A percentile compares a stretch with the other conserved stretches of the same genome.
phyloP scores from a whole-genome alignment of 768 basidiomycete genomes.

The Rickenella mellea region DNA sequence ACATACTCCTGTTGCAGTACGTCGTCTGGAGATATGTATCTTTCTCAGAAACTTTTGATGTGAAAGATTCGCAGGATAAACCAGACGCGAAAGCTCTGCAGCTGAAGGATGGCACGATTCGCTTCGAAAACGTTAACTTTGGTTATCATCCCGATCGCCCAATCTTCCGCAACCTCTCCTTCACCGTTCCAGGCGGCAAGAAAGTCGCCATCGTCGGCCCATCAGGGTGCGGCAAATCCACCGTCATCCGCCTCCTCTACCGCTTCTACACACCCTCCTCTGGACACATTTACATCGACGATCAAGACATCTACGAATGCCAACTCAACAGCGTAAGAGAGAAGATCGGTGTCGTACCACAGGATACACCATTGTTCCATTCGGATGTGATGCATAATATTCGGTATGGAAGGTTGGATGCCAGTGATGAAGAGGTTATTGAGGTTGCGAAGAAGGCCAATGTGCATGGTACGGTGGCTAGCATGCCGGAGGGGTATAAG shows the following conservation, averaged over 20 bases:
- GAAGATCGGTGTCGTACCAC: constrained; percentile 88
- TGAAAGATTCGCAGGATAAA: constrained; percentile 43
- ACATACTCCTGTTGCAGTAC: constrained; percentile 59
- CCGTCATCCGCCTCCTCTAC: constrained; percentile 88
- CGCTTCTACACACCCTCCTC: constrained; percentile 83
- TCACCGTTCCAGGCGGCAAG: constrained; percentile 90
- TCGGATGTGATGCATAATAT: constrained; percentile 93
- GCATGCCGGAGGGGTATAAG: constrained; percentile 75
- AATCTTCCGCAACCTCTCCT: constrained; percentile 82
- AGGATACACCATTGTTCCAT: constrained; percentile 97
- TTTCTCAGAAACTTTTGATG: not conserved
- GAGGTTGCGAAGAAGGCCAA: constrained; percentile 81
- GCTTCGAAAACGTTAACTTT: constrained; percentile 88
- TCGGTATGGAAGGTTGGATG: constrained; percentile 81
- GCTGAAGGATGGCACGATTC: constrained; percentile 77
- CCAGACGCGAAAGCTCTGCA: constrained; percentile 56
- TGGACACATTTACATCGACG: constrained; percentile 81
- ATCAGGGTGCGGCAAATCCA: constrained; percentile 95
- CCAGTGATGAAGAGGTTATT: constrained; percentile 82
- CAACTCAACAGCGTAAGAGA: constrained; percentile 63
- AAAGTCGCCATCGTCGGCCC: constrained; percentile 97
- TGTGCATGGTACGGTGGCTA: constrained; percentile 70
- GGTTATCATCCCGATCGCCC: constrained; percentile 86
- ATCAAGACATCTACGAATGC: constrained; percentile 72
- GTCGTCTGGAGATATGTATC: constrained; percentile 6